Percentiles rank a stretch among this genome's conserved stretches.
These are phyloP conservation scores for Mycena sp. DNA, from an alignment of 1,284 basidiomycete species.

Conservation along the genomic window DNA sequence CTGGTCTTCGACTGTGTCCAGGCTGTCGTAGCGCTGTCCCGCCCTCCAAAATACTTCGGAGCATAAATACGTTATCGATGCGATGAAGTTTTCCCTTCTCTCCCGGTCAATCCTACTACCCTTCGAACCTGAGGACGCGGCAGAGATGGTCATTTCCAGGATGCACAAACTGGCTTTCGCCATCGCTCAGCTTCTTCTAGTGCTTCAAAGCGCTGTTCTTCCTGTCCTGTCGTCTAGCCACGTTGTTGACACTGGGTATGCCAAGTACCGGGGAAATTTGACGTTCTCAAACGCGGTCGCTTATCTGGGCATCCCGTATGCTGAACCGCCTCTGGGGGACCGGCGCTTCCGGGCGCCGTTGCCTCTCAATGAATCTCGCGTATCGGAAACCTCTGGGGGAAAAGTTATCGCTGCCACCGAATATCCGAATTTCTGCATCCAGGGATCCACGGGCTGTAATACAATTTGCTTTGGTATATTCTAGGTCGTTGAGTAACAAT, in stretches of 20 bases:
- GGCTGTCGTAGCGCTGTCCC: too few species aligned
- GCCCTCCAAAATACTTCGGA: too few species aligned
- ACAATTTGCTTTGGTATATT: not conserved
- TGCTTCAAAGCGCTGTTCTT: not conserved
- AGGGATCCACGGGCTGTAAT: constrained; percentile 60
- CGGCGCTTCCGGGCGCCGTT: constrained; percentile 60
- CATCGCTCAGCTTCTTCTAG: not conserved
- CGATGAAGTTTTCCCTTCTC: too few species aligned
- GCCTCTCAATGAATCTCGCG: constrained; percentile 52
- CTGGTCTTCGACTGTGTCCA: too few species aligned
- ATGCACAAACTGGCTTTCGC: not conserved
- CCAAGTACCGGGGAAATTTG: constrained; percentile 61
- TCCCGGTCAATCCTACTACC: too few species aligned
- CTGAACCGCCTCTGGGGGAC: constrained; percentile 62
- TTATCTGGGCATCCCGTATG: constrained; percentile 65
- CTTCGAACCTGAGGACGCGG: too few species aligned
- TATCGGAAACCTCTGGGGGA: constrained; percentile 46
- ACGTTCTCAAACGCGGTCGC: constrained; percentile 63
- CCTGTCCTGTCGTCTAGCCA: not conserved
- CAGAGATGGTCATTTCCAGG: not conserved
- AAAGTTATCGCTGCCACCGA: constrained; percentile 55
- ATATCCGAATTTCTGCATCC: constrained; percentile 66
- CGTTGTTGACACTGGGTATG: constrained; percentile 59
- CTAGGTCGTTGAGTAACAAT: not conserved
- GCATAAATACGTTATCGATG: too few species aligned